A percentile compares a stretch with the other conserved stretches of the same genome.
Evolutionary conservation across 768 basidiomycete species (phyloP).

Genomic region (Boletellus ananiceps): DNA sequence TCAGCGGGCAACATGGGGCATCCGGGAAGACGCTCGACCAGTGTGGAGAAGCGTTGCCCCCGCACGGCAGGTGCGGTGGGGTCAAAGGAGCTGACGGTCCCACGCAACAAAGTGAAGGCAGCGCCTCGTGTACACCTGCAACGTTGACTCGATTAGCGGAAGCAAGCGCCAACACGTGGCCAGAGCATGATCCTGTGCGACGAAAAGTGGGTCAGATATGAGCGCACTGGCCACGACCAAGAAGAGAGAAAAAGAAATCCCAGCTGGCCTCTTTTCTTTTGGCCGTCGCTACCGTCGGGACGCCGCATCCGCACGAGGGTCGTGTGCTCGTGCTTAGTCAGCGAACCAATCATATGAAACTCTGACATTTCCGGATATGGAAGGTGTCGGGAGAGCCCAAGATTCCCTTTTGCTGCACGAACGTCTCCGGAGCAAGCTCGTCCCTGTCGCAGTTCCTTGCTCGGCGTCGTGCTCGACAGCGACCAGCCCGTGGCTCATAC

Average conservation of each 20-base stretch:
- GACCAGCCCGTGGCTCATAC: neutral
- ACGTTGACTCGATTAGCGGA: constrained; percentile 4
- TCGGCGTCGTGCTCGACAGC: neutral
- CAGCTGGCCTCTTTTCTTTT: no score
- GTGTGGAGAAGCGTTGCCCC: neutral
- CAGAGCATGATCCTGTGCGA: constrained; percentile 12
- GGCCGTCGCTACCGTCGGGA: no score
- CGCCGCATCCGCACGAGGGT: neutral
- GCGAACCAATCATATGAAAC: constrained; percentile 29
- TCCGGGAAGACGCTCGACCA: constrained; percentile 9
- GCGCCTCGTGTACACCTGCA: constrained; percentile 28
- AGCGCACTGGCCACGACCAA: no score
- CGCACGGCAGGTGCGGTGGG: constrained; percentile 3
- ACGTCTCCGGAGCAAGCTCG: constrained; percentile 1
- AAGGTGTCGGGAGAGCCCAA: neutral
- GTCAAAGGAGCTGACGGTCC: neutral
- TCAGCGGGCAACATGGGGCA: constrained; percentile 26
- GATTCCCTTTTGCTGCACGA: constrained; percentile 8
- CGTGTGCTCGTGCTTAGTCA: constrained; percentile 27
- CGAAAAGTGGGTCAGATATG: no score
- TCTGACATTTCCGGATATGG: constrained; percentile 17
- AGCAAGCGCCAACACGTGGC: constrained; percentile 24
- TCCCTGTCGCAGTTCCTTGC: neutral
- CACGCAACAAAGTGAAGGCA: constrained; percentile 5
- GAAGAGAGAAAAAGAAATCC: no score